phyloP scores from a whole-genome alignment of 2,329 filamentous ascomycete genomes.

The Talaromyces sp. region DNA sequence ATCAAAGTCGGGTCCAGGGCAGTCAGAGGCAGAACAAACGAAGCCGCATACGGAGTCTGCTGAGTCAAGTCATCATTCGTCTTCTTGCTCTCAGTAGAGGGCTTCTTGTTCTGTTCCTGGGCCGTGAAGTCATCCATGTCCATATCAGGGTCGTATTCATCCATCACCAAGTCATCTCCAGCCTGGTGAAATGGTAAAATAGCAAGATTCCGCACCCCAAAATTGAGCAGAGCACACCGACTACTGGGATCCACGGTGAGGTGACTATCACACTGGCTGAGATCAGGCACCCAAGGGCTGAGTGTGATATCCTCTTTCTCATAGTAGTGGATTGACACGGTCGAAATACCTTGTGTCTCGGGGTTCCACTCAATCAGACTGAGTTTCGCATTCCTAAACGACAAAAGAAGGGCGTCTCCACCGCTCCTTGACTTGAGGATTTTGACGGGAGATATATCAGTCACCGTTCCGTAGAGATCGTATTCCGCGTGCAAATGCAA shows the following conservation, averaged over 20 bases:
- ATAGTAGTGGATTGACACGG: conserved; percentile 95
- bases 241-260: conserved; percentile 86
- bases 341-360: conserved; percentile 72
- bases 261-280: conserved; percentile 74
- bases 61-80: conserved; percentile 36
- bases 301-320: conserved; percentile 86
- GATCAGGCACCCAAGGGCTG: conserved; percentile 74
- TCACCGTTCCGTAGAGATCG: conserved; percentile 76
- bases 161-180: conserved; percentile 85
- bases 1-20: conserved; percentile 82
- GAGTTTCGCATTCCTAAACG: conserved; percentile 87
- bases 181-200: conserved; percentile 88
- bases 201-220: conserved; percentile 81
- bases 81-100: conserved; percentile 33
- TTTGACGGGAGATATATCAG: conserved; percentile 75
- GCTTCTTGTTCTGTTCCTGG: conserved; percentile 32
- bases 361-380: conserved; percentile 93
- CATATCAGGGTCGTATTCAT: conserved; percentile 81
- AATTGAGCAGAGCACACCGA: conserved; percentile 90
- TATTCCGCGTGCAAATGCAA: conserved; percentile 84
- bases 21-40: conserved; percentile 88
- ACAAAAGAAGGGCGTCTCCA: conserved; percentile 77
- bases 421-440: conserved; percentile 69
- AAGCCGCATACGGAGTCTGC: conserved; percentile 75
- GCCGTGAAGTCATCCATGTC: conserved; percentile 53